These are phyloP conservation scores for Nepenthes alata DNA, from an alignment of 179 eudicot species.

Conservation along the genomic window DNA sequence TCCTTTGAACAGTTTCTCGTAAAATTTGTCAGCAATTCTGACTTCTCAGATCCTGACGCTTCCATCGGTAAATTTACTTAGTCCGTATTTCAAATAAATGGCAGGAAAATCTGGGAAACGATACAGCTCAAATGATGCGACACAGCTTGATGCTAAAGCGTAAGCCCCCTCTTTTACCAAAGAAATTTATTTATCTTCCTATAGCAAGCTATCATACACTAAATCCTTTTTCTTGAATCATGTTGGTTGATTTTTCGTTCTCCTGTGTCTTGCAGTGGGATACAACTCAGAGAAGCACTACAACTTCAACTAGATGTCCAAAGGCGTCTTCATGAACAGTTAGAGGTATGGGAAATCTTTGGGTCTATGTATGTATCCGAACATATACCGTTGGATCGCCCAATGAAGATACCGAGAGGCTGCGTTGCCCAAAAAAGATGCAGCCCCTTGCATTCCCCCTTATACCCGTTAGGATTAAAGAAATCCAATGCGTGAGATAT, in stretches of 20 bases:
- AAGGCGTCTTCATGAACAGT: conserved; percentile 73
- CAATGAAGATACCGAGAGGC: no score
- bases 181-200: background rate
- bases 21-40: no score
- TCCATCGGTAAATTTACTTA: background rate
- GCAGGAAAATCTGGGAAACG: conserved; percentile 54
- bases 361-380: no score
- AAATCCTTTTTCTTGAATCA: background rate
- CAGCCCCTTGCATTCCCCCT: no score
- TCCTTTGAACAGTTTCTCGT: no score
- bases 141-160: conserved; percentile 42
- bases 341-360: conserved; percentile 38
- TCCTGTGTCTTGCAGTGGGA: conserved; percentile 26
- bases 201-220: background rate
- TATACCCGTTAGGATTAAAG: no score
- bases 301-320: conserved; percentile 81
- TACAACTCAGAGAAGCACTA: conserved; percentile 66
- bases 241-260: background rate
- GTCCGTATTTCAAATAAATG: background rate
- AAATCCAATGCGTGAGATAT: no score
- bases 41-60: no score
- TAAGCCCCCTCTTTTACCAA: conserved; percentile 11
- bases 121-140: conserved; percentile 17
- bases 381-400: no score
- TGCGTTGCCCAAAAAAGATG: no score